Conservation (phyloP, 1,284 basidiomycete genomes). For the Phenoliferia sp. region DNA sequence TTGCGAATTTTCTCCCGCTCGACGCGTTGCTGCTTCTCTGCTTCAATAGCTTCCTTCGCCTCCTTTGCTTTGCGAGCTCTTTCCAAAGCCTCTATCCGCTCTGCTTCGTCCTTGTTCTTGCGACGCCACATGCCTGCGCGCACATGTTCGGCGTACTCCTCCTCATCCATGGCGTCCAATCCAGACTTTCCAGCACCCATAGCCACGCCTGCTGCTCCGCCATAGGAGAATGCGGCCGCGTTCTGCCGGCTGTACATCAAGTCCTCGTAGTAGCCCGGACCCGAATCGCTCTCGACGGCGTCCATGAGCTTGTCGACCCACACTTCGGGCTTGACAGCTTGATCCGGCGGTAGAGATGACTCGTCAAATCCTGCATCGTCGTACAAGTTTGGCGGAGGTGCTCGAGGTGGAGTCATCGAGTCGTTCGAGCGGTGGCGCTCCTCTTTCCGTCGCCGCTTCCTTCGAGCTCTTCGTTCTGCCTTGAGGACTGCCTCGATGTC, state of each 20-base stretch:
- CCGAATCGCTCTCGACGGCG: constrained; percentile 7
- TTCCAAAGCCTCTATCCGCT: constrained; percentile 47
- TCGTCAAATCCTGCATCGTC: constrained; percentile 19
- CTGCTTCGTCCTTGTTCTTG: constrained; percentile 52
- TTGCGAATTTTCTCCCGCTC: constrained; percentile 54
- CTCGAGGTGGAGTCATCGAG: constrained; percentile 24
- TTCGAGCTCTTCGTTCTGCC: constrained; percentile 9
- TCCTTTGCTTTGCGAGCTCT: constrained; percentile 4
- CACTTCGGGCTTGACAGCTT: constrained; percentile 20
- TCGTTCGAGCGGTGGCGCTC: constrained; percentile 1
- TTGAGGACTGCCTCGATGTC: constrained; percentile 19
- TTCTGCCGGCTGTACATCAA: constrained; percentile 8
- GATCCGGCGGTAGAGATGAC: constrained; percentile 15
- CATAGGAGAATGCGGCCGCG: constrained; percentile 13
- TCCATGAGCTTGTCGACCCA: constrained; percentile 13
- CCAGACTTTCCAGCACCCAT: neutral
- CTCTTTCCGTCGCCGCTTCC: neutral
- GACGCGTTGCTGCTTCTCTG: constrained; percentile 52
- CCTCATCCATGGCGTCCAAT: constrained; percentile 63
- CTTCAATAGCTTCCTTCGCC: constrained; percentile 16
- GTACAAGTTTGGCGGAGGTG: neutral
- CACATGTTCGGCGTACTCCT: constrained; percentile 75
- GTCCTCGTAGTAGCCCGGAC: constrained; percentile 21
- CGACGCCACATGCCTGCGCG: constrained; percentile 71
- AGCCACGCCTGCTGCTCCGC: constrained; percentile 16